Base-by-base conservation (phyloP, 1,284 basidiomycete genomes). In the Sparassis latifolia region DNA sequence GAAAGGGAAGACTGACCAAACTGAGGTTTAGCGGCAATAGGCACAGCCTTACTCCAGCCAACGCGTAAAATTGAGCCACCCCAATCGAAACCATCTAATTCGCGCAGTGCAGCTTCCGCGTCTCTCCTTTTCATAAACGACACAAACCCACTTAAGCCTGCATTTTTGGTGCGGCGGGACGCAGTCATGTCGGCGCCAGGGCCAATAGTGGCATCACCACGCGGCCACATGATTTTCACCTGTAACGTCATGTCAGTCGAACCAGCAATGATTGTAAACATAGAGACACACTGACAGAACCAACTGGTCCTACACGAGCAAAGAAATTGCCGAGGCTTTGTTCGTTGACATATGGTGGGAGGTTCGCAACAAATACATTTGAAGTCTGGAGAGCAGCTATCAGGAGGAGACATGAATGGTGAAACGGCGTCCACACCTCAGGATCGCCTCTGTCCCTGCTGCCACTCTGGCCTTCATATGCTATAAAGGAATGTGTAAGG, bases 141-240 rank as follows among this genome's bases (percentile, higher is more conserved):
- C 3, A 99, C 95, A 61, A 98, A 99, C 0, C 95, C 96, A 54
- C 89, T 92, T 38, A 97, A 72, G 9, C 90, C 90, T 6, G 80
- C 64, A 53, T 77, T 81, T 69, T 87, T 82, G 52, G 73, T 75
- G 49, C 83, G 75, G 47, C 89, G 76, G 12, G 83, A 77, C 3
- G 79, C 66, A 29, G 83, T 86, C 77, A 91, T 88, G 50, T 88
- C 84, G 44, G 82, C 77, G 1, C 87, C 88, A 46, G 84, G 84
- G 33, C 84, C 85, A n/a, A 66, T 56, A 2, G 75, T 72, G 3
- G 65, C 72, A 59, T 88, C 86, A 4, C 75, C 76, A 49, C 88
- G 78, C 49, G 93, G 94, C 92, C 93, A 97, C 93, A 97, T 96
- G 54, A 97, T 86, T 74, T 97, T 95, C 49, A 91, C 87, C 88